A percentile compares a stretch with the other conserved stretches of the same genome.
These are phyloP conservation scores for Cytospora schulzeri DNA, from an alignment of 2,329 filamentous ascomycete genomes.

Conservation along the genomic window DNA sequence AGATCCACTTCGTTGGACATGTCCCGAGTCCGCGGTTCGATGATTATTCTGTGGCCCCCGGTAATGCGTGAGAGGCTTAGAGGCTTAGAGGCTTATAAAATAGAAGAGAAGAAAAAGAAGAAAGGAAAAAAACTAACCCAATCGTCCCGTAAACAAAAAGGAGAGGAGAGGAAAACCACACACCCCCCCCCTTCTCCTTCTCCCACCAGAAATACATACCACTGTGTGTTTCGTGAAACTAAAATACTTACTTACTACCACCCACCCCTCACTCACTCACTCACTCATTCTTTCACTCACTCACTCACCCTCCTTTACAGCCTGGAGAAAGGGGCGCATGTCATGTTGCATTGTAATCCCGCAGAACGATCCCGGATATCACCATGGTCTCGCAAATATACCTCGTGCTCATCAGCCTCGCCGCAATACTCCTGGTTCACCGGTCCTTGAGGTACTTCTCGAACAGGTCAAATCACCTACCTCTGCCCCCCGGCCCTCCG, in stretches of 20 bases:
- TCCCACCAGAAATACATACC: no score
- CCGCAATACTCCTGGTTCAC: constrained; percentile 12
- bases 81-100: no score
- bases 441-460: not conserved
- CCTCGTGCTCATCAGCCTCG: constrained; percentile 1
- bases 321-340: not conserved
- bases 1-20: not conserved
- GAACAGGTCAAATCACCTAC: not conserved
- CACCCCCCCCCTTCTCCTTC: no score
- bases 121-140: no score
- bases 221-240: not conserved
- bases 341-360: not conserved
- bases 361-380: not conserved
- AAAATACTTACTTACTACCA: no score
- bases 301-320: not conserved
- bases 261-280: no score
- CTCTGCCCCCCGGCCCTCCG: constrained; percentile 18
- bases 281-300: no score
- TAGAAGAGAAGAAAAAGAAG: no score
- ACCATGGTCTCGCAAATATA: not conserved
- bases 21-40: not conserved
- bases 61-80: no score
- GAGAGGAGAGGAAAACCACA: no score
- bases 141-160: no score
- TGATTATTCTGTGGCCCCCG: not conserved